phyloP scores from a whole-genome alignment of 2,329 filamentous ascomycete genomes.

The Nigrospora sphaerica region DNA sequence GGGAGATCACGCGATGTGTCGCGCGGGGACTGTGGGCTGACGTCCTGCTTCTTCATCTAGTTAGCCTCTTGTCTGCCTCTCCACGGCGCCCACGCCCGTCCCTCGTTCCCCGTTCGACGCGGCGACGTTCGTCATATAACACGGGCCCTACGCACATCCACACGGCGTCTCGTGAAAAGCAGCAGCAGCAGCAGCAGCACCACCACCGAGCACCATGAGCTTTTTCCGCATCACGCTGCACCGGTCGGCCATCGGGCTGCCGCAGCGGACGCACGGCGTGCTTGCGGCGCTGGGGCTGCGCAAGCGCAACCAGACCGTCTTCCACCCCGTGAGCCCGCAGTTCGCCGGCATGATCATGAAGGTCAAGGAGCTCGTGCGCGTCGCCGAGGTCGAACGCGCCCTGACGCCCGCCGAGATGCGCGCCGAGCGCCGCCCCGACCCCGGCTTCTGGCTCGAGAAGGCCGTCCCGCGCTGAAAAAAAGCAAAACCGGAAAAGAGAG shows the following conservation, averaged over 20 bases:
- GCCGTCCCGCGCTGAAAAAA: conserved; percentile 22
- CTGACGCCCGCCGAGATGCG: conserved; percentile 63
- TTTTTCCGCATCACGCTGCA: conserved; percentile 90
- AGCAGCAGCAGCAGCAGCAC: background rate
- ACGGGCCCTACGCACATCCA: background rate
- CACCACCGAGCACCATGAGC: conserved; percentile 42
- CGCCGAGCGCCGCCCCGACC: conserved; percentile 64
- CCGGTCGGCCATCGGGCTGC: conserved; percentile 84
- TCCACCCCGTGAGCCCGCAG: conserved; percentile 74
- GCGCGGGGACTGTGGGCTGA: too few relatives aligned
- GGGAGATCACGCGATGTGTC: too few relatives aligned
- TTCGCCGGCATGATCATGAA: conserved; percentile 87
- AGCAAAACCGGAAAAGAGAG: background rate
- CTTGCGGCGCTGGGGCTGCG: conserved; percentile 80
- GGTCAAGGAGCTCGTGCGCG: conserved; percentile 85
- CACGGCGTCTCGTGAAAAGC: background rate
- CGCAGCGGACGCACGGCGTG: conserved; percentile 69
- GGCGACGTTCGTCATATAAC: too few relatives aligned
- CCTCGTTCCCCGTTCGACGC: too few relatives aligned
- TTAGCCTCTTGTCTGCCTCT: too few relatives aligned
- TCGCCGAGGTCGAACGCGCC: conserved; percentile 65
- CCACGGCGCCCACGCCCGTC: too few relatives aligned
- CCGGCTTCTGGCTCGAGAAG: conserved; percentile 75
- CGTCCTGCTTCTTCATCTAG: too few relatives aligned
- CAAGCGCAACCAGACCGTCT: conserved; percentile 79